phyloP scores from a whole-genome alignment of 192 early-diverging fungal species.

The Rhizophagus prolifer region DNA sequence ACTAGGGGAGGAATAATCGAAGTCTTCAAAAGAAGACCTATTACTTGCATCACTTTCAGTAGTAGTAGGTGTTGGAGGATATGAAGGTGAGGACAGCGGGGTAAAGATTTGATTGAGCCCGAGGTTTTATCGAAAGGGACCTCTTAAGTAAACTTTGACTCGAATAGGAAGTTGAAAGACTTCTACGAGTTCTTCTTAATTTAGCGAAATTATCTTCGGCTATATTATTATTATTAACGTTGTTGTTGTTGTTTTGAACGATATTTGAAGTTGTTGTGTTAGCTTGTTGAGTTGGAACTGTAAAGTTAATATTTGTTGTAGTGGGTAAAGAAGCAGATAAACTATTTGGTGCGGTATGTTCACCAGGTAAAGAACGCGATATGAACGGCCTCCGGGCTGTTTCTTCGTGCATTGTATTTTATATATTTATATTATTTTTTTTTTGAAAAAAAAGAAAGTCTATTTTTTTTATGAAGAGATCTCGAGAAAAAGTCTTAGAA shows the following conservation, averaged over 20 bases:
- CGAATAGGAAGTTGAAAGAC: constrained; percentile 27
- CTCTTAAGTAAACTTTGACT: constrained; percentile 31
- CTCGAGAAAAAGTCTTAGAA: background rate
- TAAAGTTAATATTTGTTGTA: background rate
- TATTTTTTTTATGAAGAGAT: constrained; percentile 3
- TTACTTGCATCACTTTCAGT: constrained; percentile 24
- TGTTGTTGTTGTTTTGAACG: background rate
- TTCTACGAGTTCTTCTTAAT: constrained; percentile 23
- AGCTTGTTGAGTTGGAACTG: background rate
- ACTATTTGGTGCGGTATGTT: constrained; percentile 19
- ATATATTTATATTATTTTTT: background rate
- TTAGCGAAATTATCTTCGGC: constrained; percentile 11
- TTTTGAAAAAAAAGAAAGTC: constrained; percentile 10
- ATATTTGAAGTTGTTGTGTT: background rate
- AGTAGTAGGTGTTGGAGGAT: background rate
- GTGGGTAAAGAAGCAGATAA: constrained; percentile 13
- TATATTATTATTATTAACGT: background rate
- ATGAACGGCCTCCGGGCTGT: constrained; percentile 2
- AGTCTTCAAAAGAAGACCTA: constrained; percentile 27
- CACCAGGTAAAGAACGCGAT: constrained; percentile 29
- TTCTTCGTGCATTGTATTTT: constrained; percentile 23
- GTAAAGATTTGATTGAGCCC: constrained; percentile 15
- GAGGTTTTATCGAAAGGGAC: constrained; percentile 24
- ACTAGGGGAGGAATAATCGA: constrained; percentile 19
- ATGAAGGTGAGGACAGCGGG: background rate